Evolutionary conservation across 208 protist genomes (phyloP), one percentile per base, ranked within the genome.

Genomic region (Crithidia sp.): DNA sequence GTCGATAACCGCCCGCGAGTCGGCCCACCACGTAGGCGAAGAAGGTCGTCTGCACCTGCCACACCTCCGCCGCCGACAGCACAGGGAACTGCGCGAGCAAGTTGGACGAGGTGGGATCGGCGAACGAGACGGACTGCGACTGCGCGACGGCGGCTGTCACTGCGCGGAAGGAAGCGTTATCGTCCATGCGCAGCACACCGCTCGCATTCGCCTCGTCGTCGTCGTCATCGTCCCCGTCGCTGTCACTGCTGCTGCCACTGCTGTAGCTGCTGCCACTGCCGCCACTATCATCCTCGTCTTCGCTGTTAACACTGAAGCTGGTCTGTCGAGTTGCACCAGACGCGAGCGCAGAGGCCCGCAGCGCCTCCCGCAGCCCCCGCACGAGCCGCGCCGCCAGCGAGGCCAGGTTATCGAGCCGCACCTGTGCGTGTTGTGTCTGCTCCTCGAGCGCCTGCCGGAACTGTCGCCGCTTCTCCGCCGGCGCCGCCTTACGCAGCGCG

Each of bases 1-100:
- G 61, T 45, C 74, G 74, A 54, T 79, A 79, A 43, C 59, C 67
- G 17, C 74, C 74, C 9, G 67, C 59, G 41, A 74, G 65, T 2
- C 74, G 74, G 28, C 45, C 49, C 14, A 79, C 74, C 19, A 74
- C 55, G 53, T 79, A 73, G 45, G 52, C 74, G 50, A 79, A 66
- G 36, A 73, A 49, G n/a, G 39, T 59, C 5, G 41, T 64, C 13
- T 79, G 74, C 40, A 79, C 53, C 45, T 74, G 66, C 74, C 66
- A 74, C 10, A 66, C 43, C 16, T 79, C 74, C 10, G 12, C 5
- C 6, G 61, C 4, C 5, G 67, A 44, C 28, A 74, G 41, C 10
- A 41, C 6, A 2, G 74, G 66, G 47, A 79, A 70, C 47, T 53
- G 50, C 17, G 61, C 59, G 37, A 66, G n/a, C 49, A 19, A 12